phyloP scores from a whole-genome alignment of 2,329 filamentous ascomycete species.

The Talaromyces sp. region DNA sequence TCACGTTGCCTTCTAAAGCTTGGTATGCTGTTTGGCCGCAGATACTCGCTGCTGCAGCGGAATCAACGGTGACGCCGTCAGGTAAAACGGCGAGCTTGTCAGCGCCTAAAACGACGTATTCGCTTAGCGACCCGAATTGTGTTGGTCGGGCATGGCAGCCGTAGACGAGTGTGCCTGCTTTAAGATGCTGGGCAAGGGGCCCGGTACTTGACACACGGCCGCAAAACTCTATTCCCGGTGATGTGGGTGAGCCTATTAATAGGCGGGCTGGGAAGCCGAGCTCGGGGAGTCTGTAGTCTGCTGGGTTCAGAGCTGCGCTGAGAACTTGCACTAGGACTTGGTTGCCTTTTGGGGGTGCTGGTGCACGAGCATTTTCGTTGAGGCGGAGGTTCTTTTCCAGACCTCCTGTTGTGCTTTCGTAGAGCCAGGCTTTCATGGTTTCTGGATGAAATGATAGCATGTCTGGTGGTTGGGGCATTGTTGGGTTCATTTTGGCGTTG shows the following conservation, averaged over 20 bases:
- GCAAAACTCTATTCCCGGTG: slow-evolving; percentile 55
- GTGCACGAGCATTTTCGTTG: slow-evolving; percentile 44
- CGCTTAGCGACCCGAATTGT: slow-evolving; percentile 47
- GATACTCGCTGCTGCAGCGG: slow-evolving; percentile 48
- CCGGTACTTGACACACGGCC: slow-evolving; percentile 47
- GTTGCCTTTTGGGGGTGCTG: slow-evolving; percentile 41
- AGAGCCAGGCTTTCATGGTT: slow-evolving; percentile 65
- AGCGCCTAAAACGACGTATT: slow-evolving; percentile 44
- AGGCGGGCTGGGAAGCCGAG: slow-evolving; percentile 45
- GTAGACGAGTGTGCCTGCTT: slow-evolving; percentile 50
- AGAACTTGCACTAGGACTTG: slow-evolving; percentile 60
- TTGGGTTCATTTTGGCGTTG: slow-evolving; percentile 1
- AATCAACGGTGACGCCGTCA: slow-evolving; percentile 43
- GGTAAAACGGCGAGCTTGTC: slow-evolving; percentile 46
- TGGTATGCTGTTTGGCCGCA: slow-evolving; percentile 55
- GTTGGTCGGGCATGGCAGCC: slow-evolving; percentile 38
- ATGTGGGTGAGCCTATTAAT: slow-evolving; percentile 46
- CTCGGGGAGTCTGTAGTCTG: slow-evolving; percentile 66
- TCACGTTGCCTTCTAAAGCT: slow-evolving; percentile 49
- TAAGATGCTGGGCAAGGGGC: slow-evolving; percentile 32
- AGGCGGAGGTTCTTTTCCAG: slow-evolving; percentile 59
- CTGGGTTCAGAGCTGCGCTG: slow-evolving; percentile 60
- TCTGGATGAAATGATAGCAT: slow-evolving; percentile 16
- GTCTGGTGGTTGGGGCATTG: background rate
- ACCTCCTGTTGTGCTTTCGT: slow-evolving; percentile 47